These are phyloP conservation scores for Daphne laureola DNA, from an alignment of 441 rosid species.

Conservation along the genomic window DNA sequence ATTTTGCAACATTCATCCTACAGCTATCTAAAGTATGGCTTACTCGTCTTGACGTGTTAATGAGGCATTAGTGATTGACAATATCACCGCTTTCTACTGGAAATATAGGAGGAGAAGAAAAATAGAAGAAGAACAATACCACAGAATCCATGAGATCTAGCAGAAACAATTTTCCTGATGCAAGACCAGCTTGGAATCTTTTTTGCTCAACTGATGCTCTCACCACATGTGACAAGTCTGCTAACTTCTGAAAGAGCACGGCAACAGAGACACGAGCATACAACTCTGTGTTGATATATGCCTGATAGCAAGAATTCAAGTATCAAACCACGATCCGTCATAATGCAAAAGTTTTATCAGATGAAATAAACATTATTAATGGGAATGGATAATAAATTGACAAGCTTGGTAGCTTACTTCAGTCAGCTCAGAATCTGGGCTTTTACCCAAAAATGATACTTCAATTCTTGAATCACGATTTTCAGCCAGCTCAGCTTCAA, in stretches of 20 bases:
- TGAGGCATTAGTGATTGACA: no score
- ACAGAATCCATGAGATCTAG: constrained; percentile 77
- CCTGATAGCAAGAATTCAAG: constrained; percentile 34
- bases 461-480: constrained; percentile 78
- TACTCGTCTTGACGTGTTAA: no score
- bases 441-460: constrained; percentile 64
- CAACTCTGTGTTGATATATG: constrained; percentile 84
- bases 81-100: no score
- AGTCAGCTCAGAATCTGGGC: constrained; percentile 72
- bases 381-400: constrained; percentile 10
- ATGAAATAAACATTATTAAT: background rate
- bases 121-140: constrained; percentile 35
- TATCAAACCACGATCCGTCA: constrained; percentile 9
- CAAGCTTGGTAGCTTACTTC: constrained; percentile 48
- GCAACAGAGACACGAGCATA: constrained; percentile 93
- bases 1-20: no score
- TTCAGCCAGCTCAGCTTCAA: constrained; percentile 87
- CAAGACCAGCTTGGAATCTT: constrained; percentile 44
- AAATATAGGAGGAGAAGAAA: background rate
- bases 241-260: constrained; percentile 66
- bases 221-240: constrained; percentile 42
- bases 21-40: no score
- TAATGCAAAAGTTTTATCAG: constrained; percentile 4
- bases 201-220: constrained; percentile 41
- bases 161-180: constrained; percentile 80